These are phyloP conservation scores for Candida vaughaniae DNA, from an alignment of 805 yeast genomes.

Conservation along the genomic window DNA sequence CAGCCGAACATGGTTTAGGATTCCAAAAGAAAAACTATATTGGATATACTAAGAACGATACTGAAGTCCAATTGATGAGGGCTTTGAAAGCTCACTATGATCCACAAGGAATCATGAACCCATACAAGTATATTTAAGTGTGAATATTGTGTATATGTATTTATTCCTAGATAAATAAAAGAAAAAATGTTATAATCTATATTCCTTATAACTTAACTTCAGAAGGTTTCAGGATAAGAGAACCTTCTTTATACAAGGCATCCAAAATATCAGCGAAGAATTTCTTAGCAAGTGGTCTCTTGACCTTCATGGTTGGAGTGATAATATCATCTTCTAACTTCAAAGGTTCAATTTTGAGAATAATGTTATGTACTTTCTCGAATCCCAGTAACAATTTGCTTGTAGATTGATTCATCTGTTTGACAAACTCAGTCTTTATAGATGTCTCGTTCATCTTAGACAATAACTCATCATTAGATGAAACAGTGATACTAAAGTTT, in stretches of 20 bases:
- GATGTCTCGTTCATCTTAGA: constrained; percentile 27
- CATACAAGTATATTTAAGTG: constrained; percentile 77
- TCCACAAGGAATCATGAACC: constrained; percentile 90
- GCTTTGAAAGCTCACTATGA: constrained; percentile 79
- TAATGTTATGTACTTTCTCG: constrained; percentile 59
- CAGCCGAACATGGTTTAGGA: constrained; percentile 98
- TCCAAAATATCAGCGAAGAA: constrained; percentile 24
- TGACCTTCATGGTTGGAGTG: constrained; percentile 64
- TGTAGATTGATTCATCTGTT: constrained; percentile 37
- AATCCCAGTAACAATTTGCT: constrained; percentile 49
- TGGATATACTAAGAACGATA: constrained; percentile 75
- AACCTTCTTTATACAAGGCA: constrained; percentile 32
- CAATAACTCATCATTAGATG: constrained; percentile 24
- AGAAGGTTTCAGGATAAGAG: constrained; percentile 20
- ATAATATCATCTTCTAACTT: constrained; percentile 59
- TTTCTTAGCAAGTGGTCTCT: constrained; percentile 35
- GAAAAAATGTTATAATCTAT: neutral
- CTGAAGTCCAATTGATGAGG: constrained; percentile 73
- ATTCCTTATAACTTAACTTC: constrained; percentile 17
- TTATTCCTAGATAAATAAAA: too few relatives aligned
- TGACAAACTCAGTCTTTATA: constrained; percentile 36
- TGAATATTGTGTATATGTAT: too few relatives aligned
- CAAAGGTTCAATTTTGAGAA: constrained; percentile 57
- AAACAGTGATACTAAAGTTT: constrained; percentile 14
- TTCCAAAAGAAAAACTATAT: constrained; percentile 93